Percentiles rank a stretch among this genome's conserved stretches.
phyloP scores from a whole-genome alignment of 1,139 yeast species.

The Debaryomyces subglobosus region DNA sequence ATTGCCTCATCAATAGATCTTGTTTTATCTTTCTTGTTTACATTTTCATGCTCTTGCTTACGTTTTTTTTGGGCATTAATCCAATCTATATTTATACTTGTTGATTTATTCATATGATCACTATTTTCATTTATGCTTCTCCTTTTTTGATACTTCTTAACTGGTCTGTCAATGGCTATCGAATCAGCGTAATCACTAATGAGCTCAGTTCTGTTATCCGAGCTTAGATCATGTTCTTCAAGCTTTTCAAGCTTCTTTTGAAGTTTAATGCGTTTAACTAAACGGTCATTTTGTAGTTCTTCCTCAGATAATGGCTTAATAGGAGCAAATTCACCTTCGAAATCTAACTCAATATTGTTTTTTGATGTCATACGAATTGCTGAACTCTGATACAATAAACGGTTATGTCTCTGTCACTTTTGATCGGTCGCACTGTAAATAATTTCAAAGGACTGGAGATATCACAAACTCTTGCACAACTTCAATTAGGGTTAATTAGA shows the following conservation, averaged over 20 bases:
- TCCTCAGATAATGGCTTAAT: slow-evolving; percentile 26
- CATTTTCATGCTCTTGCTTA: background rate
- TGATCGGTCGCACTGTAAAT: slow-evolving; percentile 4
- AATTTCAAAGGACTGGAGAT: background rate
- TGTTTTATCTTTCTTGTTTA: background rate
- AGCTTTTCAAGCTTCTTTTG: slow-evolving; percentile 12
- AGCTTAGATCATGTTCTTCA: slow-evolving; percentile 7
- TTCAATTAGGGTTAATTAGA: background rate
- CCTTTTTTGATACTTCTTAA: background rate
- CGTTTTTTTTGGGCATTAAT: background rate
- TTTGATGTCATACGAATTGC: slow-evolving; percentile 4
- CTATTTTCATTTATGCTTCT: slow-evolving; percentile 3
- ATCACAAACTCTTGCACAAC: background rate
- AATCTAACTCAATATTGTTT: slow-evolving; percentile 21
- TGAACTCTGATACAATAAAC: background rate
- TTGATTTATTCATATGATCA: background rate
- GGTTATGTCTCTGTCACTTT: slow-evolving; percentile 1
- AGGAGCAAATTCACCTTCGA: slow-evolving; percentile 34
- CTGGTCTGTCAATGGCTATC: background rate
- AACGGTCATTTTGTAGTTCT: slow-evolving; percentile 23
- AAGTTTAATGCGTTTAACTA: slow-evolving; percentile 19
- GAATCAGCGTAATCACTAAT: slow-evolving; percentile 2
- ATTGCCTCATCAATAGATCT: background rate
- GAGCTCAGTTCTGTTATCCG: slow-evolving; percentile 3
- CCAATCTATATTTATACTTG: background rate